Evolutionary conservation across 2,329 filamentous ascomycete genomes (phyloP).

Genomic region (Xylariaceae sp.): DNA sequence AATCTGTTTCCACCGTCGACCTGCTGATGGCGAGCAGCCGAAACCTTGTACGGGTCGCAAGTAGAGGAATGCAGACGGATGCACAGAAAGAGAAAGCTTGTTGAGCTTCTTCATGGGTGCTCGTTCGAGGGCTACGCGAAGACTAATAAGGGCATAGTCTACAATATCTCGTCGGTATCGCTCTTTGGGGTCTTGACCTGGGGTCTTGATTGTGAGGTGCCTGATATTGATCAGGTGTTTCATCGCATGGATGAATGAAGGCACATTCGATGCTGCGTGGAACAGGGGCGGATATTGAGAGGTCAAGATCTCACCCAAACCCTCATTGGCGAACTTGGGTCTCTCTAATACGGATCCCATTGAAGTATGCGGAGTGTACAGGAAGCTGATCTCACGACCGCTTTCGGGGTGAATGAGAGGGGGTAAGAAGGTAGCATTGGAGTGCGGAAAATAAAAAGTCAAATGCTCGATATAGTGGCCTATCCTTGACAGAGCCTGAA

Average conservation of each 20-base stretch:
- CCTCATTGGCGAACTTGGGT: constrained; percentile 75
- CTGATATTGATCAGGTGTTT: constrained; percentile 63
- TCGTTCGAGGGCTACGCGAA: constrained; percentile 78
- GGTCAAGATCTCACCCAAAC: constrained; percentile 75
- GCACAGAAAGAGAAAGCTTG: constrained; percentile 70
- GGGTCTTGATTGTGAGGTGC: constrained; percentile 73
- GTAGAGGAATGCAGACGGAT: constrained; percentile 72
- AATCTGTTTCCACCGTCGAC: constrained; percentile 73
- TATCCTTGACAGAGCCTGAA: constrained; percentile 71
- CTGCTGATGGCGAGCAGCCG: constrained; percentile 67
- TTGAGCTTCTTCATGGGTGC: constrained; percentile 61
- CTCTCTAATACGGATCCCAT: constrained; percentile 57
- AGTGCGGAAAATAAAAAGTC: constrained; percentile 73
- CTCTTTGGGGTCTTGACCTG: constrained; percentile 64
- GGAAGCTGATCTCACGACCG: constrained; percentile 72
- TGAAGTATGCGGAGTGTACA: constrained; percentile 74
- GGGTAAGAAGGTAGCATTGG: constrained; percentile 73
- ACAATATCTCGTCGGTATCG: constrained; percentile 73
- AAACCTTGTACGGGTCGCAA: constrained; percentile 71
- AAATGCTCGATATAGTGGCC: constrained; percentile 75
- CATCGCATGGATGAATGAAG: constrained; percentile 75
- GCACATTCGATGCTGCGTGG: constrained; percentile 82
- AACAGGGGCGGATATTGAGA: constrained; percentile 86
- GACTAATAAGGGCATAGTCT: constrained; percentile 83
- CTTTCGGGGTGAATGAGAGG: constrained; percentile 76